Percentiles rank a stretch among this genome's conserved stretches.
Conservation (phyloP, 108 stramenopile genomes). For the Cyclotella kingstonii region DNA sequence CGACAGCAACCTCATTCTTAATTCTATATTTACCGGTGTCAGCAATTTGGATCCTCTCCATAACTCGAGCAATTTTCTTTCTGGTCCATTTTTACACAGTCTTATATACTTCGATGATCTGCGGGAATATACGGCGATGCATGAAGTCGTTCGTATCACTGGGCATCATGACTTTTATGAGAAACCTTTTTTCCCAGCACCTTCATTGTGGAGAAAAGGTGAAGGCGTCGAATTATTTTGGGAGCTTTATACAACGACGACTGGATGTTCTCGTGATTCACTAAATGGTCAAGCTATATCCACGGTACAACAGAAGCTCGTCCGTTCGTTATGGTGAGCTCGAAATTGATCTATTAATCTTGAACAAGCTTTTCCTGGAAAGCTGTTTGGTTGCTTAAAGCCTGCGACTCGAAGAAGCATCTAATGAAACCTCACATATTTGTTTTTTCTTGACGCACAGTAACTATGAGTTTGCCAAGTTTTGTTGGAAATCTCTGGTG, state of each 20-base stretch:
- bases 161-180: neutral
- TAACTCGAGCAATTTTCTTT: constrained; percentile 12
- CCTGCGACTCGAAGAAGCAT: too few species aligned
- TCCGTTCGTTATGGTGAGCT: neutral
- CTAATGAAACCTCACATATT: too few species aligned
- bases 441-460: too few species aligned
- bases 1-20: constrained; percentile 16
- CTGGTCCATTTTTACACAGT: neutral
- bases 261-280: neutral
- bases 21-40: neutral
- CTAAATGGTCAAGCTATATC: neutral
- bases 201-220: neutral
- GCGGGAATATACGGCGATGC: neutral
- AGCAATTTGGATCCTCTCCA: neutral
- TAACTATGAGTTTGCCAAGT: constrained; percentile 42
- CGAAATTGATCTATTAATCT: neutral
- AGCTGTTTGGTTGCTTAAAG: constrained; percentile 16
- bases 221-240: neutral
- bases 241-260: neutral
- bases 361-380: neutral
- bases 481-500: constrained; percentile 37
- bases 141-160: neutral
- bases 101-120: neutral
- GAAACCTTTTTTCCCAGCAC: neutral
- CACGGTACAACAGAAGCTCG: neutral